Evolutionary conservation across 2,329 filamentous ascomycete species (phyloP).

Genomic region (Pseudogymnoascus destructans): DNA sequence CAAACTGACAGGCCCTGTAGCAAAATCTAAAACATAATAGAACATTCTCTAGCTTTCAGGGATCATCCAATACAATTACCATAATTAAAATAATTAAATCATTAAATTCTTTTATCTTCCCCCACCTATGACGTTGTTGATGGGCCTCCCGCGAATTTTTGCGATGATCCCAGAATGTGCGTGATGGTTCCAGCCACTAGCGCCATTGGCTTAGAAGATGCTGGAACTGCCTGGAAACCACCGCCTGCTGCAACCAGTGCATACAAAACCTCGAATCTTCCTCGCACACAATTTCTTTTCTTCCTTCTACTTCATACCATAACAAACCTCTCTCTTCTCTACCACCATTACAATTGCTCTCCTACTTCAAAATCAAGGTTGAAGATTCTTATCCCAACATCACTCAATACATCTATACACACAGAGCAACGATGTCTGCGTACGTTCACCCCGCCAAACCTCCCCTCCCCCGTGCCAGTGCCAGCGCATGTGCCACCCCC

Average conservation of each 20-base stretch:
- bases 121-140: neutral
- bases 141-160: neutral
- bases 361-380: constrained; percentile 1
- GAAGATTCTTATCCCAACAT: constrained; percentile 2
- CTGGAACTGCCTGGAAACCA: constrained; percentile 9
- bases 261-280: constrained; percentile 9
- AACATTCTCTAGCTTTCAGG: neutral
- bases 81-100: neutral
- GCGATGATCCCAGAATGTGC: constrained; percentile 4
- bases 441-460: constrained; percentile 7
- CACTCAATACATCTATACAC: neutral
- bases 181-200: constrained; percentile 1
- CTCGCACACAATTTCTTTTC: constrained; percentile 2
- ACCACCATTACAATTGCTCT: neutral
- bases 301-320: constrained; percentile 8
- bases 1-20: neutral
- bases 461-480: neutral
- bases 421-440: constrained; percentile 9
- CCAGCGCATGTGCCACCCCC: neutral
- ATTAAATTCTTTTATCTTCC: neutral
- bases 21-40: neutral
- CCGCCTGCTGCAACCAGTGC: constrained; percentile 1
- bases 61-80: neutral
- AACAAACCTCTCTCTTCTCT: neutral
- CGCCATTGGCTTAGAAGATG: constrained; percentile 3